phyloP scores from a whole-genome alignment of 257 asterid genomes.

The Petunia secreta region DNA sequence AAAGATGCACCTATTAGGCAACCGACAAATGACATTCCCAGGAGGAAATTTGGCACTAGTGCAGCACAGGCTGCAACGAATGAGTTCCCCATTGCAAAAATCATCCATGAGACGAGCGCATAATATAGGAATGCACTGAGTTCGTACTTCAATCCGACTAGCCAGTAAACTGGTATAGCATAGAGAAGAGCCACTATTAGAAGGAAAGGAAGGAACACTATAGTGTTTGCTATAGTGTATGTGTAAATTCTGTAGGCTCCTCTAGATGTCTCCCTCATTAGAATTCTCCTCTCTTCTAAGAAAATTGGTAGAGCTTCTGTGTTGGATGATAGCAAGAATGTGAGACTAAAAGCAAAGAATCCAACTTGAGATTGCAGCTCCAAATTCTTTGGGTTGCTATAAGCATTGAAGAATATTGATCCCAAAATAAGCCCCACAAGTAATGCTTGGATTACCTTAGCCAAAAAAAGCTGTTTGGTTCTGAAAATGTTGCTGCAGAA shows the following conservation, averaged over 20 bases:
- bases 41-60: conserved; percentile 59
- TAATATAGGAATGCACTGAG: conserved; percentile 54
- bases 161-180: conserved; percentile 65
- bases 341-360: conserved; percentile 73
- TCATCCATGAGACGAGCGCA: conserved; percentile 66
- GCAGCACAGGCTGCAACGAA: conserved; percentile 72
- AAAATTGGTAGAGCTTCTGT: conserved; percentile 87
- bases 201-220: conserved; percentile 76
- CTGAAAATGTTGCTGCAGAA: conserved; percentile 63
- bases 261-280: conserved; percentile 67
- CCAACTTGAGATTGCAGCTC: conserved; percentile 65
- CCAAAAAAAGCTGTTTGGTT: conserved; percentile 61
- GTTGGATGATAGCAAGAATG: conserved; percentile 74
- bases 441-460: conserved; percentile 60
- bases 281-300: conserved; percentile 68
- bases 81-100: conserved; percentile 62
- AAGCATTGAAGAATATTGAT: conserved; percentile 55
- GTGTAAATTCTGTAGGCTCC: conserved; percentile 81
- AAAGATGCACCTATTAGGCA: conserved; percentile 69
- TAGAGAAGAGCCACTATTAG: conserved; percentile 57
- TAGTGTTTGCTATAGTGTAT: conserved; percentile 59
- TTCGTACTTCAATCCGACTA: conserved; percentile 59
- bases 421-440: conserved; percentile 70
- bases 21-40: conserved; percentile 63
- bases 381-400: conserved; percentile 35